phyloP scores from a whole-genome alignment of 345 rosid species.

The Crucihimalaya himalaica region DNA sequence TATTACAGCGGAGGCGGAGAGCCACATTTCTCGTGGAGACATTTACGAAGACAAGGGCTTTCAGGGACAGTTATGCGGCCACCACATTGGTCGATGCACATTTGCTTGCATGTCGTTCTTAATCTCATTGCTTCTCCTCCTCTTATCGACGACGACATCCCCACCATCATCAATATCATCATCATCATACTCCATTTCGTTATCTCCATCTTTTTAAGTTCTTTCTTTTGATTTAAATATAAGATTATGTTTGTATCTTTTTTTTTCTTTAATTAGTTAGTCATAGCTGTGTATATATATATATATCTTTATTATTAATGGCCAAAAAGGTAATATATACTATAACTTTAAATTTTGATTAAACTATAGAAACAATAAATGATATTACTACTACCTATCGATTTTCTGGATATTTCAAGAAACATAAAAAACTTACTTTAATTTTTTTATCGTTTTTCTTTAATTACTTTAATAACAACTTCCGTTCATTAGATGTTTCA shows the following conservation, averaged over 20 bases:
- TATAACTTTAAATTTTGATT: background rate
- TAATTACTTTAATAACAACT: too few relatives aligned
- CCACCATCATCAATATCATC: background rate
- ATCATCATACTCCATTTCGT: conserved; percentile 7
- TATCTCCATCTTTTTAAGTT: background rate
- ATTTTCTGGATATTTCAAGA: too few relatives aligned
- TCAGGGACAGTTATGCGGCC: conserved; percentile 7
- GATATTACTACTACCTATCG: too few relatives aligned
- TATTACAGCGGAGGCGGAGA: background rate
- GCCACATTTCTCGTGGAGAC: background rate
- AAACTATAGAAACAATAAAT: background rate
- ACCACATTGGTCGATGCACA: background rate
- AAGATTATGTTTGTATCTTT: background rate
- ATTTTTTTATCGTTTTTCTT: too few relatives aligned
- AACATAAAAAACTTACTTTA: too few relatives aligned
- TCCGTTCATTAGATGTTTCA: too few relatives aligned
- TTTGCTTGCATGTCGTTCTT: background rate
- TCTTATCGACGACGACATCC: background rate
- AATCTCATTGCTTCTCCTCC: background rate
- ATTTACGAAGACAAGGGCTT: background rate
- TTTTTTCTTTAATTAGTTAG: background rate
- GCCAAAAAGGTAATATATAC: background rate
- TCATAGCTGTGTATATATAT: background rate
- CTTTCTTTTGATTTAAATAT: background rate
- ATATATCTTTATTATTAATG: background rate